Evolutionary conservation across 108 stramenopile species (phyloP).

Genomic region (Conticribra guillardii): DNA sequence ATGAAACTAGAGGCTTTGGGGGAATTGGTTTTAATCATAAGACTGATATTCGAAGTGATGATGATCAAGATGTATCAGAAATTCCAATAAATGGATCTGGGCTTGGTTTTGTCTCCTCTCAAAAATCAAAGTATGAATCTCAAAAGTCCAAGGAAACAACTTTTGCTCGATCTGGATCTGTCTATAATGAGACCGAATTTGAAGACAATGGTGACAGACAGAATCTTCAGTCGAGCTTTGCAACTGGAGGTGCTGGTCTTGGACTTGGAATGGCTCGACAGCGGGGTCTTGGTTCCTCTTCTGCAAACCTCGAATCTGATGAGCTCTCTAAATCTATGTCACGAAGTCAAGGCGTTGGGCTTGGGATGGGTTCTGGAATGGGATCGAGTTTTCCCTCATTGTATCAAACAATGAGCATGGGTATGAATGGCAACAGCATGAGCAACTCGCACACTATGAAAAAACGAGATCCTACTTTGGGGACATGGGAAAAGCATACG

Average conservation of each 20-base stretch:
- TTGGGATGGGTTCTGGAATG: neutral
- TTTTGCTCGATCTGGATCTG: neutral
- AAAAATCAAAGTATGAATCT: no score
- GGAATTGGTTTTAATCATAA: neutral
- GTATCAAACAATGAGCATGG: constrained; percentile 12
- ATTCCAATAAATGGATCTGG: constrained; percentile 1
- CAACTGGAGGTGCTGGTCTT: neutral
- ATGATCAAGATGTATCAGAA: constrained; percentile 4
- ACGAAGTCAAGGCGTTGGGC: no score
- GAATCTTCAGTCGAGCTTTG: neutral
- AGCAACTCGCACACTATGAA: neutral
- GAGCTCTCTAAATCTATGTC: no score
- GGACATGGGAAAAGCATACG: constrained; percentile 94
- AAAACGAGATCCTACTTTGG: constrained; percentile 55
- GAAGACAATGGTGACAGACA: neutral
- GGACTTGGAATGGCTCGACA: constrained; percentile 9
- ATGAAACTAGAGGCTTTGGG: neutral
- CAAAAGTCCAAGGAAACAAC: no score
- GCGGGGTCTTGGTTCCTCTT: neutral
- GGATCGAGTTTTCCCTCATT: neutral
- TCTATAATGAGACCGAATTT: neutral
- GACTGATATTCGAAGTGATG: neutral
- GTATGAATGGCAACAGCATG: neutral
- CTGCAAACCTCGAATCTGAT: neutral
- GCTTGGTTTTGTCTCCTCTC: constrained; percentile 12